Percentiles rank a stretch among this genome's conserved stretches.
Evolutionary conservation across 805 yeast genomes (phyloP).

Genomic region (Hanseniaspora pseudoguilliermondii): DNA sequence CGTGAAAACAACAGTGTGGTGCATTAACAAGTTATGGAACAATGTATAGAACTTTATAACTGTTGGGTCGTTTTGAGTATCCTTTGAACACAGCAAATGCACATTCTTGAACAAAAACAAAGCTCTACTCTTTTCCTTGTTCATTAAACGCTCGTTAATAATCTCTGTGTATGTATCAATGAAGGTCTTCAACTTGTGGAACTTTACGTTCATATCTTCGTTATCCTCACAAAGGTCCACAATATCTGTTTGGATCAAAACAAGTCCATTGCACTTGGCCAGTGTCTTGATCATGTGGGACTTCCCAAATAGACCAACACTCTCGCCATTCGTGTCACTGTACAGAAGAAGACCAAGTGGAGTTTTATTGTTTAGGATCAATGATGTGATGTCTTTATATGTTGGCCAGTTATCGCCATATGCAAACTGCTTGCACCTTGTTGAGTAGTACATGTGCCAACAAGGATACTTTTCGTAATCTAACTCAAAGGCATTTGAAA

Average conservation of each 20-base stretch:
- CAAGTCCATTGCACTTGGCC: not conserved
- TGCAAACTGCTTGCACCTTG: not conserved
- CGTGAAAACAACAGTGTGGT: not conserved
- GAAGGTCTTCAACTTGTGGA: not conserved
- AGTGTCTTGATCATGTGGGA: not conserved
- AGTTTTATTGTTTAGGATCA: not conserved
- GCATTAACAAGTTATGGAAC: not conserved
- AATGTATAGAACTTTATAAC: not conserved
- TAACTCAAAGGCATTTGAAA: not conserved
- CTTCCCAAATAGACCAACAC: not conserved
- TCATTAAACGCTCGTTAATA: not conserved
- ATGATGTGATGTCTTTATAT: not conserved
- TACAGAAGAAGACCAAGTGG: not conserved
- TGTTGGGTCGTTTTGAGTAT: not conserved
- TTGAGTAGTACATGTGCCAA: not conserved
- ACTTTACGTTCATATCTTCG: not conserved
- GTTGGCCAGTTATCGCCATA: not conserved
- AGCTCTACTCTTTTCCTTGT: not conserved
- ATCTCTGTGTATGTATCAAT: not conserved
- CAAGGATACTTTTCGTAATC: not conserved
- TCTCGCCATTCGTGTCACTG: not conserved
- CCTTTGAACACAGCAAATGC: not conserved
- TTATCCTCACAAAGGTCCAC: not conserved
- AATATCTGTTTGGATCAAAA: not conserved
- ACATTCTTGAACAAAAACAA: not conserved